Percentiles rank a stretch among this genome's conserved stretches.
Evolutionary conservation across 352 stramenopile genomes (phyloP).

Genomic region (Phytopythium oedochilum): DNA sequence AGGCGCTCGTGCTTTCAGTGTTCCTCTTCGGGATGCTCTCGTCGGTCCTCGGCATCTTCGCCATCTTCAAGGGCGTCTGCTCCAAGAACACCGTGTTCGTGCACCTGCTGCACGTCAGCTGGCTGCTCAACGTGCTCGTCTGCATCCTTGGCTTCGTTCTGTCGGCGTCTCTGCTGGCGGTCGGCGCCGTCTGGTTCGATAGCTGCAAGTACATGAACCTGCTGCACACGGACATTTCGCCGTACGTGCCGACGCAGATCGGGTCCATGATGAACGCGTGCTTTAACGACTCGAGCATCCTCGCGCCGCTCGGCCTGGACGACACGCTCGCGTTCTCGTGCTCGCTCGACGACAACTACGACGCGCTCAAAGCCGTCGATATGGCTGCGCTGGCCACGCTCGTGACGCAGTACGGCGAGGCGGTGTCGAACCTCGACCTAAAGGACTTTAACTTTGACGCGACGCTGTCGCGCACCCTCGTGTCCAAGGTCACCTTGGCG

Average conservation of each 20-base stretch:
- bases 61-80: constrained; percentile 74
- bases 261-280: constrained; percentile 59
- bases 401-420: constrained; percentile 36
- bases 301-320: constrained; percentile 53
- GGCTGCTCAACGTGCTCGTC: constrained; percentile 62
- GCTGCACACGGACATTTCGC: constrained; percentile 63
- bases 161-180: constrained; percentile 60
- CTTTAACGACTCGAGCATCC: constrained; percentile 61
- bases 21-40: constrained; percentile 72
- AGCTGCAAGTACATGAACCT: constrained; percentile 82
- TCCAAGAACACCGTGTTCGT: constrained; percentile 70
- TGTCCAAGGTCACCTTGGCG: constrained; percentile 32
- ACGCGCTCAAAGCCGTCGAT: constrained; percentile 31
- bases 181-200: constrained; percentile 76
- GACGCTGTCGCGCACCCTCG: constrained; percentile 33
- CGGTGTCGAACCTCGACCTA: constrained; percentile 46
- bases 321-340: constrained; percentile 53
- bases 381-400: constrained; percentile 29
- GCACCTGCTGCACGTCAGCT: constrained; percentile 74
- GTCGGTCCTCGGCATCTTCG: constrained; percentile 57
- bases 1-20: constrained; percentile 66
- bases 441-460: constrained; percentile 66
- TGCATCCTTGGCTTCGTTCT: constrained; percentile 80
- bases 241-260: constrained; percentile 62
- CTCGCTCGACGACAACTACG: constrained; percentile 57